These are phyloP conservation scores for Boletellus ananas DNA, from an alignment of 768 basidiomycete species.

Conservation along the genomic window DNA sequence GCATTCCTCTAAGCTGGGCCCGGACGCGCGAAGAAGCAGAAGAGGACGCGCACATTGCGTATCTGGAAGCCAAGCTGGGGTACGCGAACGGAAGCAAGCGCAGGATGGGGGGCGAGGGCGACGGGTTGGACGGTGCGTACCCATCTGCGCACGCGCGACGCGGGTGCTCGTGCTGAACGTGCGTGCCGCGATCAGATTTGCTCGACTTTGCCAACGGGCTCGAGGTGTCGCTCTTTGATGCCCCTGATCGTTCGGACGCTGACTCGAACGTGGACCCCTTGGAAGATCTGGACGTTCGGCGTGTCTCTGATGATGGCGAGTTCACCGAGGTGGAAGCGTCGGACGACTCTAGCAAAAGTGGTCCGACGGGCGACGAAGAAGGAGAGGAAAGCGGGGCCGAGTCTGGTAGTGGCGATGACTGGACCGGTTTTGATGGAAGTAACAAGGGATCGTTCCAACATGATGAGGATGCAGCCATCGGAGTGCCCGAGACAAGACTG, in stretches of 20 bases:
- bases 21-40: conserved; percentile 47
- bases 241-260: not conserved
- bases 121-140: conserved; percentile 78
- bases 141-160: not conserved
- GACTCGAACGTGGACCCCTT: not conserved
- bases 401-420: conserved; percentile 30
- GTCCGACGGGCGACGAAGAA: not conserved
- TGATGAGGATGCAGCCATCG: not conserved
- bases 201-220: conserved; percentile 45
- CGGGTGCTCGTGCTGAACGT: not conserved
- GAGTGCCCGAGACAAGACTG: conserved; percentile 2
- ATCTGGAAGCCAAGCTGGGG: conserved; percentile 77
- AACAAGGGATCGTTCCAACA: not conserved
- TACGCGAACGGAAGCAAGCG: conserved; percentile 42
- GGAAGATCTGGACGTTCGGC: not conserved
- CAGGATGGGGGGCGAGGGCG: conserved; percentile 52
- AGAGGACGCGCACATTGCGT: conserved; percentile 84
- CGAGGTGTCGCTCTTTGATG: conserved; percentile 7
- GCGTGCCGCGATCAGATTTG: conserved; percentile 39
- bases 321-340: conserved; percentile 4
- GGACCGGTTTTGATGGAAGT: conserved; percentile 33
- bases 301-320: not conserved
- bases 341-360: not conserved
- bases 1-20: no score
- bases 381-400: conserved; percentile 21